phyloP scores from a whole-genome alignment of 805 yeast species.

The Yamadazyma philogaea region DNA sequence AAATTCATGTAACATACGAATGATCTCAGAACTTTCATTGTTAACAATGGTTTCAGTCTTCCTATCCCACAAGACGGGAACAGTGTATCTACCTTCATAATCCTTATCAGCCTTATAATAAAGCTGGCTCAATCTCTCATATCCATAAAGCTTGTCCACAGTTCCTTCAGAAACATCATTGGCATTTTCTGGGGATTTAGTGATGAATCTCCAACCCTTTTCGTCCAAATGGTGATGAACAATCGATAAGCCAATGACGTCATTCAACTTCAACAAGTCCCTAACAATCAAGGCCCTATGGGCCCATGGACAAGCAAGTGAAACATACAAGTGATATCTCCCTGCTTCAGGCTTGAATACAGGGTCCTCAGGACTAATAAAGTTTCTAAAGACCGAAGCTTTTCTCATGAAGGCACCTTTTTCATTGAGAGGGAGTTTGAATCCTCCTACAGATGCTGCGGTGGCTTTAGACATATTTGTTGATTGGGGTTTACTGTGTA shows the following conservation, averaged over 20 bases:
- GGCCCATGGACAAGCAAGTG: conserved; percentile 96
- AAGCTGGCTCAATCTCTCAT: conserved; percentile 60
- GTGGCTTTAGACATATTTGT: conserved; percentile 6
- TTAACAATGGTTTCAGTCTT: conserved; percentile 79
- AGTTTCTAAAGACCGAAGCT: conserved; percentile 54
- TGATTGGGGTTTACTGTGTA: background rate
- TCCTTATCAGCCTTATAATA: conserved; percentile 74
- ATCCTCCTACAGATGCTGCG: conserved; percentile 7
- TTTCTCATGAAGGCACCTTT: conserved; percentile 17
- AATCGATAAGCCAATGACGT: conserved; percentile 63
- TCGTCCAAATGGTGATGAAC: conserved; percentile 91
- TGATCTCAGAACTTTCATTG: conserved; percentile 87
- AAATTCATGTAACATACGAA: conserved; percentile 78
- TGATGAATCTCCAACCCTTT: conserved; percentile 84
- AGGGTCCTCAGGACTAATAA: conserved; percentile 55
- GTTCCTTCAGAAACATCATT: conserved; percentile 49
- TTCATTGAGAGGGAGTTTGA: conserved; percentile 8
- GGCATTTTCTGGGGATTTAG: conserved; percentile 44
- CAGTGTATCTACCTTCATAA: conserved; percentile 82
- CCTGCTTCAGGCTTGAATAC: conserved; percentile 69
- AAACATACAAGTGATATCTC: conserved; percentile 85
- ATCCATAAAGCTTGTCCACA: conserved; percentile 49
- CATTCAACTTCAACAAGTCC: conserved; percentile 62
- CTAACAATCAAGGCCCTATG: conserved; percentile 78
- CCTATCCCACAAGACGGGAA: conserved; percentile 91